Percentiles rank a stretch among this genome's conserved stretches.
Evolutionary conservation across 768 basidiomycete genomes (phyloP).

Genomic region (Kwoniella botswanensis): DNA sequence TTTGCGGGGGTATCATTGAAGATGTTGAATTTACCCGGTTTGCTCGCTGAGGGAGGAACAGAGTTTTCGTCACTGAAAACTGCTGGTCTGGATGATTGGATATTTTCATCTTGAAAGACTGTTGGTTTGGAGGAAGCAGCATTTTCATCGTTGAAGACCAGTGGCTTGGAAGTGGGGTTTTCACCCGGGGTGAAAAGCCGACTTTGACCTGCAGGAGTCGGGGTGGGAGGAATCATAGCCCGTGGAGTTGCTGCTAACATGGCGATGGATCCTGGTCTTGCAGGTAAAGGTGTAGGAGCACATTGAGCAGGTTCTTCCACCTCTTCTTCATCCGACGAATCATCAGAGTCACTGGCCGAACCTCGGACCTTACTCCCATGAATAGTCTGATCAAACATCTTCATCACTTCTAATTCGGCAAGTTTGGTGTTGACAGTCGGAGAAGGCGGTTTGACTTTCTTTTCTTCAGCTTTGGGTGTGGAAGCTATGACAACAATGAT

Average conservation of each 20-base stretch:
- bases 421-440: constrained; percentile 97
- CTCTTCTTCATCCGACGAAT: constrained; percentile 53
- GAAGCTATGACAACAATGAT: constrained; percentile 30
- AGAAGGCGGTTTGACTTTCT: constrained; percentile 53
- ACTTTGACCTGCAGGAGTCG: constrained; percentile 53
- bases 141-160: constrained; percentile 44
- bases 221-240: constrained; percentile 56
- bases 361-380: constrained; percentile 51
- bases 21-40: constrained; percentile 42
- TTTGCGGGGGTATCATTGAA: constrained; percentile 54
- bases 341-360: constrained; percentile 45
- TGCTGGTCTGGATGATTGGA: background rate
- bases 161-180: background rate
- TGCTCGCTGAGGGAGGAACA: constrained; percentile 31
- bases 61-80: constrained; percentile 50
- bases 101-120: constrained; percentile 31
- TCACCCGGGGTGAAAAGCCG: constrained; percentile 15
- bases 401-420: constrained; percentile 90
- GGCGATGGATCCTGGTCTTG: constrained; percentile 33
- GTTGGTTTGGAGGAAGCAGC: constrained; percentile 17
- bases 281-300: constrained; percentile 50
- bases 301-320: constrained; percentile 38
- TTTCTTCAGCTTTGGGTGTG: constrained; percentile 46
- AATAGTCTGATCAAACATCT: constrained; percentile 78
- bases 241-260: constrained; percentile 44